These are phyloP conservation scores for Biscogniauxia marginata DNA, from an alignment of 2,329 filamentous ascomycete genomes.

Conservation along the genomic window DNA sequence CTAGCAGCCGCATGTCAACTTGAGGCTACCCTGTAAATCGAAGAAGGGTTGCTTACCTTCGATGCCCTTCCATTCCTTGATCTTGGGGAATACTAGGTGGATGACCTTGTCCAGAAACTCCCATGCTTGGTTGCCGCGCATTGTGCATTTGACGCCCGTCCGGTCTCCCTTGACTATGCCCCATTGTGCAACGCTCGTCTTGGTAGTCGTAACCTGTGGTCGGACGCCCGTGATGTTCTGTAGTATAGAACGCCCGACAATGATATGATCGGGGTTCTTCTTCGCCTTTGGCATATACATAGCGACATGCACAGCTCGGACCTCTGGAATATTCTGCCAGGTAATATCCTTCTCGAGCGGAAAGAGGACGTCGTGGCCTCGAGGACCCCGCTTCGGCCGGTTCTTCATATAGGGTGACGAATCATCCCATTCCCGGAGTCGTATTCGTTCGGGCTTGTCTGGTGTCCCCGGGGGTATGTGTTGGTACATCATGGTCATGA, in stretches of 20 bases:
- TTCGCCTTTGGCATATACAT: constrained; percentile 68
- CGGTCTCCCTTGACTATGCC: constrained; percentile 68
- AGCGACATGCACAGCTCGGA: constrained; percentile 80
- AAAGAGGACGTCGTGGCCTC: constrained; percentile 71
- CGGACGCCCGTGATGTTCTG: constrained; percentile 82
- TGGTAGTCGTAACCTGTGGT: constrained; percentile 67
- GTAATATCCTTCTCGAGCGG: constrained; percentile 71
- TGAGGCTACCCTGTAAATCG: background rate
- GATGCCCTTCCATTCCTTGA: constrained; percentile 90
- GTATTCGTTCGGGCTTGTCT: constrained; percentile 53
- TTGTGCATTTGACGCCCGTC: constrained; percentile 72
- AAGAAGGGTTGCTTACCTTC: constrained; percentile 33
- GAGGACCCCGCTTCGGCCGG: constrained; percentile 77
- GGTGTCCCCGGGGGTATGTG: constrained; percentile 78
- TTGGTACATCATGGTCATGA: constrained; percentile 84
- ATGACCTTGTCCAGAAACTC: constrained; percentile 90
- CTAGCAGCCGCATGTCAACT: constrained; percentile 21
- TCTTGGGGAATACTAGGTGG: constrained; percentile 86
- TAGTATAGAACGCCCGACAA: constrained; percentile 79
- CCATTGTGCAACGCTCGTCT: constrained; percentile 72
- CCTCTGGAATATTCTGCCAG: constrained; percentile 81
- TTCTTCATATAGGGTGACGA: constrained; percentile 94
- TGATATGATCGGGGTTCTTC: constrained; percentile 70
- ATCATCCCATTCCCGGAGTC: constrained; percentile 82
- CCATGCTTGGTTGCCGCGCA: constrained; percentile 78